Evolutionary conservation across 2,329 filamentous ascomycete species (phyloP).

Genomic region (Phialocephala sp.): DNA sequence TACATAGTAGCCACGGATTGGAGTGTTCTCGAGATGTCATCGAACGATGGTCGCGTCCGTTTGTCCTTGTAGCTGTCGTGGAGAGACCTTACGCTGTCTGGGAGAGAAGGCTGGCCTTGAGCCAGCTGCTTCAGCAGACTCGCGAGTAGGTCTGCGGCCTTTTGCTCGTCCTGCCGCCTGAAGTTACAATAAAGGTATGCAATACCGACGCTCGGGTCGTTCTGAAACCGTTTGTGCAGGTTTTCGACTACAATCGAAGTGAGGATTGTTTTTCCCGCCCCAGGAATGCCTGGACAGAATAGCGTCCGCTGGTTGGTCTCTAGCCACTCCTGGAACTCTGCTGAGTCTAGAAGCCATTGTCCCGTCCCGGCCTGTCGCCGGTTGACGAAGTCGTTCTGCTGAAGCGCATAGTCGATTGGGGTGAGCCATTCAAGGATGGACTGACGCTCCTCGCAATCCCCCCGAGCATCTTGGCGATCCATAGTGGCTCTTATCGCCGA

Average conservation of each 20-base stretch:
- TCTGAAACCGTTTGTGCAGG: conserved; percentile 37
- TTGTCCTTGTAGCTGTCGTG: conserved; percentile 25
- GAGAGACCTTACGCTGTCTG: not conserved
- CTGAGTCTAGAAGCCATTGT: too few relatives aligned
- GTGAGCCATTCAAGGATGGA: too few relatives aligned
- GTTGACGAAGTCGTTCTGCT: too few relatives aligned
- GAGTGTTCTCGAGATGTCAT: conserved; percentile 25
- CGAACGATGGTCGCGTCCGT: conserved; percentile 36
- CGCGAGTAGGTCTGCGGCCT: not conserved
- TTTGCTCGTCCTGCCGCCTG: not conserved
- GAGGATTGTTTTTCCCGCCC: conserved; percentile 55
- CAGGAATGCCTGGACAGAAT: conserved; percentile 38
- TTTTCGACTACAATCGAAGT: conserved; percentile 50
- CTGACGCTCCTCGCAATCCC: too few relatives aligned
- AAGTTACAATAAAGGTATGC: conserved; percentile 9
- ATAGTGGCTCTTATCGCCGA: too few relatives aligned
- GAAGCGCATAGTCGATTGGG: too few relatives aligned
- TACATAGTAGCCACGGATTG: conserved; percentile 31
- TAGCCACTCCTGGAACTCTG: too few relatives aligned
- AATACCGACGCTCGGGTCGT: conserved; percentile 27
- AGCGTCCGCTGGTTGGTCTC: too few relatives aligned
- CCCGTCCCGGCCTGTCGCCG: too few relatives aligned
- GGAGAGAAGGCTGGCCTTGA: not conserved
- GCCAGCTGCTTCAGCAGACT: not conserved
- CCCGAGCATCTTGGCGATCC: too few relatives aligned